Evolutionary conservation across 2,329 filamentous ascomycete genomes (phyloP).

Genomic region (Fusarium verrucosum): DNA sequence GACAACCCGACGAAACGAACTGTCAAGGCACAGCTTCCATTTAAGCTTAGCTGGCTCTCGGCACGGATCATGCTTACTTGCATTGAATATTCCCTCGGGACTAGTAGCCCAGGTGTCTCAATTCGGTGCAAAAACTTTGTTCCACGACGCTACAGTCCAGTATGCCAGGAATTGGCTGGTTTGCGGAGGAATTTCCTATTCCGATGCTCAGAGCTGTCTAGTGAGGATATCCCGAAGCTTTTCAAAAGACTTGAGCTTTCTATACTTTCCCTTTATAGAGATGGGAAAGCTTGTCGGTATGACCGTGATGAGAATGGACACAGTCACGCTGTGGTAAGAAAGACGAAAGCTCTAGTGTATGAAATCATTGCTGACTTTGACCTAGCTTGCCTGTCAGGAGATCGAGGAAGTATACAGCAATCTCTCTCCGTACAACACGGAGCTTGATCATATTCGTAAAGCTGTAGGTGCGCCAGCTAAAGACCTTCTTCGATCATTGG

Average conservation of each 20-base stretch:
- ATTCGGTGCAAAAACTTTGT: neutral
- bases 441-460: no score
- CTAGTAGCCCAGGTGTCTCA: neutral
- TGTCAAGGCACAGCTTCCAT: neutral
- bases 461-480: no score
- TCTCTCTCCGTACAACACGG: no score
- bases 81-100: neutral
- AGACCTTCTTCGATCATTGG: no score
- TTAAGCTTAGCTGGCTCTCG: neutral
- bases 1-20: neutral
- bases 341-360: neutral
- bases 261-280: neutral
- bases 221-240: neutral
- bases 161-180: neutral
- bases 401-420: no score
- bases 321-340: neutral
- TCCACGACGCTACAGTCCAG: accelerated
- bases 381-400: no score
- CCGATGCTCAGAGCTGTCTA: no score
- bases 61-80: neutral
- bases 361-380: no score
- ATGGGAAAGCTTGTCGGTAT: neutral
- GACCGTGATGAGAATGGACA: accelerated
- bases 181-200: no score
- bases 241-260: neutral